A percentile compares a stretch with the other conserved stretches of the same genome.
Evolutionary conservation across 2,329 filamentous ascomycete species (phyloP).

Genomic region (Dothistroma pini): DNA sequence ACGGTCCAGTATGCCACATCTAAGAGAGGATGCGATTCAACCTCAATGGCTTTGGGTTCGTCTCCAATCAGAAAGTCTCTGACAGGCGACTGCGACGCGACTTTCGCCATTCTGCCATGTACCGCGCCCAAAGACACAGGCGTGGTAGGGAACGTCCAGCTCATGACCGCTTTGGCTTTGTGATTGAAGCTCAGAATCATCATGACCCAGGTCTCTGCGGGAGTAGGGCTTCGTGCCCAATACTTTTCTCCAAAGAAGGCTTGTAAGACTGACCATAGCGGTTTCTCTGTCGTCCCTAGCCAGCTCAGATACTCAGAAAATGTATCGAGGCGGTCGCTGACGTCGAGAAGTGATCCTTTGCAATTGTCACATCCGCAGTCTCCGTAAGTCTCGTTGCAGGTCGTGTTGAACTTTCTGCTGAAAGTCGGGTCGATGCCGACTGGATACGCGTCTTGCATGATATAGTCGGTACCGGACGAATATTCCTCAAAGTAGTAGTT

Average conservation of each 20-base stretch:
- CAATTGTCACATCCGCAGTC: constrained; percentile 64
- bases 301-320: constrained; percentile 42
- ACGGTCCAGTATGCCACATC: constrained; percentile 28
- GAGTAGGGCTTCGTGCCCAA: constrained; percentile 47
- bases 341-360: constrained; percentile 51
- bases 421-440: constrained; percentile 55
- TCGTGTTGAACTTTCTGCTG: constrained; percentile 53
- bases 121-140: constrained; percentile 32
- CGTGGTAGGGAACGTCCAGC: constrained; percentile 47
- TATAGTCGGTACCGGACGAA: constrained; percentile 53
- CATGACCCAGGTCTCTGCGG: constrained; percentile 47
- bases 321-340: constrained; percentile 44
- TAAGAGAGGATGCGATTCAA: constrained; percentile 11
- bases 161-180: constrained; percentile 48
- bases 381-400: constrained; percentile 57
- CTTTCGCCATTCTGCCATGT: constrained; percentile 40
- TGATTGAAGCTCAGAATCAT: constrained; percentile 48
- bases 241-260: constrained; percentile 48
- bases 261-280: constrained; percentile 50
- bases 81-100: constrained; percentile 36
- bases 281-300: constrained; percentile 39
- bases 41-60: constrained; percentile 21
- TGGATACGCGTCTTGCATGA: constrained; percentile 60
- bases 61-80: constrained; percentile 40
- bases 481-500: constrained; percentile 60